A percentile compares a stretch with the other conserved stretches of the same genome.
phyloP scores from a whole-genome alignment of 805 yeast species.

The Pichia californica region DNA sequence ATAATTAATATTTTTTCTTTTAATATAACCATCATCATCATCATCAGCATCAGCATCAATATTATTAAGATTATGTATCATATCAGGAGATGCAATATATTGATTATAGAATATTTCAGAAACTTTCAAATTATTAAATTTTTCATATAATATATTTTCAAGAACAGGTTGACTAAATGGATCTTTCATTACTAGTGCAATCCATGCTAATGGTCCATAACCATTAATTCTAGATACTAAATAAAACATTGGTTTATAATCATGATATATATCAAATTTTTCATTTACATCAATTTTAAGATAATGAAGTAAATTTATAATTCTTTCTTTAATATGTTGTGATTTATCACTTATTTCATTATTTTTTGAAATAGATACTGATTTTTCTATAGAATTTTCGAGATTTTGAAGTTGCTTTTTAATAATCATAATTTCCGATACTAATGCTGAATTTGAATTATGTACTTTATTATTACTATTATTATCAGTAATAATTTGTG shows the following conservation, averaged over 20 bases:
- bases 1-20: neutral
- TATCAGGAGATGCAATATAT: neutral
- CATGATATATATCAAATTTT: slow-evolving; percentile 35
- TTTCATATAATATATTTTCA: slow-evolving; percentile 27
- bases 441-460: neutral
- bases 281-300: slow-evolving; percentile 27
- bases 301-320: neutral
- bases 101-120: neutral
- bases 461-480: neutral
- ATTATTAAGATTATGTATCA: no score
- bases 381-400: no score
- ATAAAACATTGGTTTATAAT: slow-evolving; percentile 36
- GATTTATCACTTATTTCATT: no score
- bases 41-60: no score
- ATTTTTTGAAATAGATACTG: no score
- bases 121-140: slow-evolving; percentile 25
- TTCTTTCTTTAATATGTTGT: neutral
- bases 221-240: slow-evolving; percentile 36
- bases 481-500: no score
- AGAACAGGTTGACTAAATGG: slow-evolving; percentile 29
- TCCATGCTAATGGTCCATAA: slow-evolving; percentile 48
- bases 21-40: neutral
- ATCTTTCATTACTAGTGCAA: slow-evolving; percentile 43
- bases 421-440: neutral
- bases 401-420: no score